Percentiles rank a stretch among this genome's conserved stretches.
Conservation (phyloP, 2,329 filamentous ascomycete genomes). For the Sordariomycetes sp. region DNA sequence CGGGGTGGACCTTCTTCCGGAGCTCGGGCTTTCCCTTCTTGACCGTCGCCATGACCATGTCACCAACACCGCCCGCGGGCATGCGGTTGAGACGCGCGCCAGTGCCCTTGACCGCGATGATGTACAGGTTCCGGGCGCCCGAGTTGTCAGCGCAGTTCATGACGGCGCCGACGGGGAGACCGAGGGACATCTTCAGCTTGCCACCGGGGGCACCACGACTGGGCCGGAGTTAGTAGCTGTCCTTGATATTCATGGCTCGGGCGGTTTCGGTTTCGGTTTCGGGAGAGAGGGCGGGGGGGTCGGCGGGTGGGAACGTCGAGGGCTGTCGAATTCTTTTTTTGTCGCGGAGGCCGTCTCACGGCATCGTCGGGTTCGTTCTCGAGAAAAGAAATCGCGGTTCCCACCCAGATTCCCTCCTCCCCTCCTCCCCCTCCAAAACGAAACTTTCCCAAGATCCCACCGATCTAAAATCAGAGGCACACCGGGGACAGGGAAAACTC, state of each 20-base stretch:
- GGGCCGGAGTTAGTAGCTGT: conserved; percentile 8
- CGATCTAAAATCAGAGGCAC: conserved; percentile 9
- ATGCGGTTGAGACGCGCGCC: conserved; percentile 96
- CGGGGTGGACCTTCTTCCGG: conserved; percentile 99
- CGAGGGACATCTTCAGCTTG: conserved; percentile 99
- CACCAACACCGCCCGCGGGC: conserved; percentile 92
- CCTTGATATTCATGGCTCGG: neutral
- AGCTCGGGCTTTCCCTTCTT: conserved; percentile 99
- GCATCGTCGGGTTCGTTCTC: neutral
- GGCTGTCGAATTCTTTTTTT: neutral
- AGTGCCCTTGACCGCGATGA: conserved; percentile 98
- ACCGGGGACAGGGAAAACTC: conserved; percentile 21
- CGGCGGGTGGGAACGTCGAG: neutral
- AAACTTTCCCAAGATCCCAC: conserved; percentile 5
- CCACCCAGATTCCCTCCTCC: conserved; percentile 6
- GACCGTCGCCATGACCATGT: conserved; percentile 99
- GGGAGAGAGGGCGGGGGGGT: neutral
- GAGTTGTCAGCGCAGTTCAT: conserved; percentile 99
- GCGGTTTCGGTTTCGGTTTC: neutral
- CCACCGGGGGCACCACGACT: conserved; percentile 90
- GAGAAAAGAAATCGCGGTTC: neutral
- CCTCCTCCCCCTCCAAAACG: neutral
- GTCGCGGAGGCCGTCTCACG: neutral
- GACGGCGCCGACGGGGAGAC: conserved; percentile 98
- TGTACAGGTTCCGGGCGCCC: conserved; percentile 96